Percentiles rank a stretch among this genome's conserved stretches.
These are phyloP conservation scores for Torulaspora microellipsoides DNA, from an alignment of 805 yeast species.

Conservation along the genomic window DNA sequence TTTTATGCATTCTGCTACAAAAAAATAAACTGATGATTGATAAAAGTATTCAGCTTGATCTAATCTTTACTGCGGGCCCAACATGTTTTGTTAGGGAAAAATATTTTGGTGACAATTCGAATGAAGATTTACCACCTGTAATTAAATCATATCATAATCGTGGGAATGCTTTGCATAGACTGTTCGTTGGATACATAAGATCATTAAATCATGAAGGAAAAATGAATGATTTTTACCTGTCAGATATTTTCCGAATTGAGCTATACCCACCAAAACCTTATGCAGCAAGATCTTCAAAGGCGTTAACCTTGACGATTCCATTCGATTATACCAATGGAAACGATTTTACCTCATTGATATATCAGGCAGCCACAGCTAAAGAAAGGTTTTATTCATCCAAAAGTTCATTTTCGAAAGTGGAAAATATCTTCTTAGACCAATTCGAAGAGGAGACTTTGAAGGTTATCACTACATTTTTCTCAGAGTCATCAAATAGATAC, in stretches of 20 bases:
- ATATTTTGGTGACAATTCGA: constrained; percentile 3
- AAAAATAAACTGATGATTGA: constrained; percentile 33
- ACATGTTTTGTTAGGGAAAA: constrained; percentile 32
- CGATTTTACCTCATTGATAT: constrained; percentile 34
- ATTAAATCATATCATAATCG: constrained; percentile 34
- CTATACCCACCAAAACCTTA: constrained; percentile 36
- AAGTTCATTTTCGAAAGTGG: constrained; percentile 37
- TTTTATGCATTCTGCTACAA: constrained; percentile 30
- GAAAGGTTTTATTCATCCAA: constrained; percentile 32
- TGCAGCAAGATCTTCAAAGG: constrained; percentile 34
- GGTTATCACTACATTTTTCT: constrained; percentile 34
- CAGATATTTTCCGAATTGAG: constrained; percentile 33
- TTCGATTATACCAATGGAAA: constrained; percentile 13
- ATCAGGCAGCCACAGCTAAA: constrained; percentile 36
- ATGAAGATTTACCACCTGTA: constrained; percentile 31
- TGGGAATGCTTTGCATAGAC: constrained; percentile 34
- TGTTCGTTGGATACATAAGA: constrained; percentile 35
- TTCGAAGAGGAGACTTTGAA: constrained; percentile 39
- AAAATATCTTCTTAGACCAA: constrained; percentile 39
- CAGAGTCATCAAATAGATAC: constrained; percentile 36
- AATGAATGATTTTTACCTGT: constrained; percentile 28
- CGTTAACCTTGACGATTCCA: constrained; percentile 36
- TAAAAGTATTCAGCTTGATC: constrained; percentile 29
- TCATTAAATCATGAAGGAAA: constrained; percentile 32
- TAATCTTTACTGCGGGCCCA: constrained; percentile 37